These are phyloP conservation scores for Fagopyrum esculentum DNA, from an alignment of 148 eudicot genomes.

Conservation along the genomic window DNA sequence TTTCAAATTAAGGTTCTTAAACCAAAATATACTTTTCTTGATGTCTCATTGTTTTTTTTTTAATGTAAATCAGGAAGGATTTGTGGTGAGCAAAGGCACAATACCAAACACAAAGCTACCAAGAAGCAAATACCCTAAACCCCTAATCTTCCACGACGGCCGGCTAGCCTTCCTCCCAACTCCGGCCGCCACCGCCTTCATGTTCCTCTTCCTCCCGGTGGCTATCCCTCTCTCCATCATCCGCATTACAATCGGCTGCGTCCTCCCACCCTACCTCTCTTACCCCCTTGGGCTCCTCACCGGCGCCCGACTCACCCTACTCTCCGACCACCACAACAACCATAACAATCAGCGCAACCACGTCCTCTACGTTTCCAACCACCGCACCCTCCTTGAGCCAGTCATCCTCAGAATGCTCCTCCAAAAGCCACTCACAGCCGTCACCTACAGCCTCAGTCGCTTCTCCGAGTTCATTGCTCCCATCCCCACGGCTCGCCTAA, in stretches of 20 bases:
- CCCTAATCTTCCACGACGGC: constrained; percentile 82
- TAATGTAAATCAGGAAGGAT: constrained; percentile 45
- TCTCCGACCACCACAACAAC: constrained; percentile 13
- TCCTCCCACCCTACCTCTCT: constrained; percentile 36
- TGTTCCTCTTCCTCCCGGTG: constrained; percentile 77
- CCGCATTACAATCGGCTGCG: constrained; percentile 45
- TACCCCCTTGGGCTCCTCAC: constrained; percentile 34
- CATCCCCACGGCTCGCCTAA: constrained; percentile 51
- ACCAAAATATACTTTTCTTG: no score
- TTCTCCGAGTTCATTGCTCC: constrained; percentile 69
- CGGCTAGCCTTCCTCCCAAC: constrained; percentile 83
- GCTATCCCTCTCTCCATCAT: constrained; percentile 50
- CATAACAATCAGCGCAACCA: neutral
- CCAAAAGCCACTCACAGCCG: constrained; percentile 56
- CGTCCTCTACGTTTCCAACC: constrained; percentile 55
- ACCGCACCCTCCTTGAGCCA: constrained; percentile 75
- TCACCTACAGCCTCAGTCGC: constrained; percentile 74
- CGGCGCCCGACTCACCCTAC: constrained; percentile 37
- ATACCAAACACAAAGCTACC: constrained; percentile 32
- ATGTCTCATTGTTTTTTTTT: no score
- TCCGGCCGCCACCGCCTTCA: constrained; percentile 52
- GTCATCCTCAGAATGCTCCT: constrained; percentile 29
- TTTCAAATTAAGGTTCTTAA: no score
- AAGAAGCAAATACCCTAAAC: constrained; percentile 67
- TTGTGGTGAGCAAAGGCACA: constrained; percentile 38